A percentile compares a stretch with the other conserved stretches of the same genome.
These are phyloP conservation scores for Ustilago xerochloae DNA, from an alignment of 1,284 basidiomycete species.

Conservation along the genomic window DNA sequence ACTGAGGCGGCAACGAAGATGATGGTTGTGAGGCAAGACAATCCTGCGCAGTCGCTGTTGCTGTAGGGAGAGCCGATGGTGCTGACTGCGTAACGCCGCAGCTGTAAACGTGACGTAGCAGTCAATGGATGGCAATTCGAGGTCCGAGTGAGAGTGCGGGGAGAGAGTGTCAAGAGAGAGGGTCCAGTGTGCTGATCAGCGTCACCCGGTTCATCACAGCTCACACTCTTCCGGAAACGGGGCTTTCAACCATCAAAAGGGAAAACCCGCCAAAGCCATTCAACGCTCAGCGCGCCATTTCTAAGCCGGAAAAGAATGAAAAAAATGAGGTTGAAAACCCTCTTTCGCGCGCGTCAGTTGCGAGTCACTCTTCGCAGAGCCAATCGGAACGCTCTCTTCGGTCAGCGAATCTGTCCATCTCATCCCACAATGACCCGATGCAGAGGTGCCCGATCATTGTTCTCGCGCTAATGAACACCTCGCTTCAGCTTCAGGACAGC, in stretches of 20 bases:
- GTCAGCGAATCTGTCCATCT: slow-evolving; percentile 18
- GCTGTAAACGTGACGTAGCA: slow-evolving; percentile 9
- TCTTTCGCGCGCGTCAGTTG: slow-evolving; percentile 1
- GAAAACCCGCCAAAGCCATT: slow-evolving; percentile 12
- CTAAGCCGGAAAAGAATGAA: neutral
- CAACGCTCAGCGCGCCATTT: neutral
- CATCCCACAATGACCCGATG: neutral
- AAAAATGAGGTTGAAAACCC: slow-evolving; percentile 6
- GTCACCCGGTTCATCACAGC: neutral
- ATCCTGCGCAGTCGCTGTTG: neutral
- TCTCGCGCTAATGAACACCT: neutral
- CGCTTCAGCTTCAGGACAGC: too few species aligned
- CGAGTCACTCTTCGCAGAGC: slow-evolving; percentile 7
- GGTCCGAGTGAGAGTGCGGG: slow-evolving; percentile 3
- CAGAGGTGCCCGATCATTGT: neutral
- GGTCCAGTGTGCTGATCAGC: neutral
- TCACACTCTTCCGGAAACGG: slow-evolving; percentile 23
- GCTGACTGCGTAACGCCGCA: neutral
- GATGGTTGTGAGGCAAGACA: neutral
- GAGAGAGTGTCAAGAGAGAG: neutral
- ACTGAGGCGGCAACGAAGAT: neutral
- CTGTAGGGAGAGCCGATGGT: neutral
- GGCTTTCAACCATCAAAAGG: slow-evolving; percentile 32
- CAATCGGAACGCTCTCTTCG: slow-evolving; percentile 22
- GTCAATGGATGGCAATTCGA: too few species aligned